These are phyloP conservation scores for Balamuthia mandrillaris DNA, from an alignment of 208 protist species.

Conservation along the genomic window DNA sequence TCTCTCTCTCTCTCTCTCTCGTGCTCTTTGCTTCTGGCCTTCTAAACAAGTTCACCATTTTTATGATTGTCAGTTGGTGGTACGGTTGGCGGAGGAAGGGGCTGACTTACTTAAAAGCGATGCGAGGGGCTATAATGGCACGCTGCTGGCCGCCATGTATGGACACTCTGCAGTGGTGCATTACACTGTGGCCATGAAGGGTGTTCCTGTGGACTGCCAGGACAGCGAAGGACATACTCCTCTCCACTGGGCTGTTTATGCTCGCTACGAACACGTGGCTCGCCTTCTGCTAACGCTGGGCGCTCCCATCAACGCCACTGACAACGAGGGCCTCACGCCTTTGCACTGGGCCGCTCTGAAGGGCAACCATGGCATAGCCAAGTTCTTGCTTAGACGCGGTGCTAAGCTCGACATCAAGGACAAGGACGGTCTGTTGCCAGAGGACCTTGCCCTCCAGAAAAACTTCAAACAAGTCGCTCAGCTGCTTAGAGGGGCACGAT, in stretches of 20 bases:
- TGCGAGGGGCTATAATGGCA: background rate
- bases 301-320: background rate
- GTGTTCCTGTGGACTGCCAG: background rate
- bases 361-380: background rate
- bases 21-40: too few relatives aligned
- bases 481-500: background rate
- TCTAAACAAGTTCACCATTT: background rate
- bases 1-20: too few relatives aligned
- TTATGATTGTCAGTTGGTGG: background rate
- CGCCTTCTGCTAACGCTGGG: background rate
- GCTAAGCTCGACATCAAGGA: background rate
- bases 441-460: background rate
- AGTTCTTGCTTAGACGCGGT: background rate
- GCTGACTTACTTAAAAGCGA: background rate
- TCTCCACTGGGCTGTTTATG: background rate
- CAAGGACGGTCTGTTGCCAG: background rate
- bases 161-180: background rate
- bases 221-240: background rate
- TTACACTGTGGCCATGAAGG: background rate
- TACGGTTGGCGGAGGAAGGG: background rate
- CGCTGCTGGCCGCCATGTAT: background rate
- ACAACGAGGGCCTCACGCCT: slow-evolving; percentile 10
- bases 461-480: background rate
- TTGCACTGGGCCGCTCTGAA: slow-evolving; percentile 6
- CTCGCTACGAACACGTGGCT: background rate